Conservation (phyloP, 1,284 basidiomycete species). For the Entoloma clypeatum region DNA sequence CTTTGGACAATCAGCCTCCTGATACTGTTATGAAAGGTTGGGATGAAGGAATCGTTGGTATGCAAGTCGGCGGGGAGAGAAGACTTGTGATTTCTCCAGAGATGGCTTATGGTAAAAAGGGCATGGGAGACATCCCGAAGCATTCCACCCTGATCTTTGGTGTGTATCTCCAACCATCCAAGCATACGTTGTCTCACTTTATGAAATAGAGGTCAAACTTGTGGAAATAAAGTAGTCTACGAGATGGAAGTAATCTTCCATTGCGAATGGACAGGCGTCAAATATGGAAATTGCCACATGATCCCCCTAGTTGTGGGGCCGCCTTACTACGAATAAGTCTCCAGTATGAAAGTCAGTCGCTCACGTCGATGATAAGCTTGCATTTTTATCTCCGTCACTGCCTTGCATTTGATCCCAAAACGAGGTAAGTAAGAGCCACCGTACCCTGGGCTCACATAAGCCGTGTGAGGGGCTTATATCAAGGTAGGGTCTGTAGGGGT, state of each 20-base stretch:
- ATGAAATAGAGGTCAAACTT: slow-evolving; percentile 64
- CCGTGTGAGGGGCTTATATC: no score
- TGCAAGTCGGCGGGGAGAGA: slow-evolving; percentile 91
- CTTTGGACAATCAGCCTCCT: slow-evolving; percentile 2
- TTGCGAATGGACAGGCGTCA: no score
- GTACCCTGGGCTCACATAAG: no score
- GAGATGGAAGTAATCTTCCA: not conserved
- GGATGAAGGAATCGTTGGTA: slow-evolving; percentile 90
- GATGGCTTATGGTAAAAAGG: slow-evolving; percentile 67
- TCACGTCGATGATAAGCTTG: no score
- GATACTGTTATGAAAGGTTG: slow-evolving; percentile 50
- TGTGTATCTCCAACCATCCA: slow-evolving; percentile 32
- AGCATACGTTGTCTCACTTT: slow-evolving; percentile 16
- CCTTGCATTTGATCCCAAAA: no score
- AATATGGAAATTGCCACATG: no score
- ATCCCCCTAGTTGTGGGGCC: no score
- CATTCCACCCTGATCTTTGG: slow-evolving; percentile 74
- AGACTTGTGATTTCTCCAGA: slow-evolving; percentile 72
- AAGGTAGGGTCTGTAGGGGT: no score
- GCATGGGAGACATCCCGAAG: slow-evolving; percentile 50
- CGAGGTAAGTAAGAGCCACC: no score
- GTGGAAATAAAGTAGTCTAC: slow-evolving; percentile 56
- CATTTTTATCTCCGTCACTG: no score
- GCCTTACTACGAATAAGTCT: no score
- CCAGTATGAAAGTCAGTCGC: no score